These are phyloP conservation scores for Fraxinus velutina DNA, from an alignment of 305 asterid species.

Conservation along the genomic window DNA sequence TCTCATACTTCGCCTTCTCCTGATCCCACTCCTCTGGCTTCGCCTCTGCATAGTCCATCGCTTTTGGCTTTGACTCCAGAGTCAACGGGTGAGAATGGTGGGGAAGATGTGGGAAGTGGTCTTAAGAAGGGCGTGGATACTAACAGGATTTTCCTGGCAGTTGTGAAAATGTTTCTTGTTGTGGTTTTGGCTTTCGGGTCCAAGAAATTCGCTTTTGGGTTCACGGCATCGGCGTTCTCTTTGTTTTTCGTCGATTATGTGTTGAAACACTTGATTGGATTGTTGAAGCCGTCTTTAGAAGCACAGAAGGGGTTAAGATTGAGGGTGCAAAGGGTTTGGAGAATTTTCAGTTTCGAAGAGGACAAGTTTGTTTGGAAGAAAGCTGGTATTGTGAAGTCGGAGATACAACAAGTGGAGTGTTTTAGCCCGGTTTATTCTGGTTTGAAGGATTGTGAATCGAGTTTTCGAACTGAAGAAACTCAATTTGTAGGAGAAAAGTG, in stretches of 20 bases:
- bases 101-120: conserved; percentile 9
- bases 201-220: conserved; percentile 53
- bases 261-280: conserved; percentile 25
- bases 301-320: conserved; percentile 19
- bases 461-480: conserved; percentile 22
- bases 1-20: not conserved
- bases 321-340: conserved; percentile 3
- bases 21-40: conserved; percentile 4
- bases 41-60: not conserved
- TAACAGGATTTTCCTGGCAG: conserved; percentile 33
- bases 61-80: conserved; percentile 1
- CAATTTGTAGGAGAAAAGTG: conserved; percentile 17
- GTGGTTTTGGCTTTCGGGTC: conserved; percentile 53
- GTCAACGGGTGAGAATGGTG: not conserved
- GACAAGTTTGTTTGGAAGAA: conserved; percentile 13
- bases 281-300: conserved; percentile 23
- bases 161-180: conserved; percentile 45
- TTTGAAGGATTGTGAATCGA: conserved; percentile 6
- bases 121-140: conserved; percentile 2
- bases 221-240: conserved; percentile 63
- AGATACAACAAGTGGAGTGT: not conserved
- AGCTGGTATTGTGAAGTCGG: not conserved
- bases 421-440: conserved; percentile 6
- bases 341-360: conserved; percentile 22
- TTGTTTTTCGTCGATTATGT: conserved; percentile 51